Percentiles rank a stretch among this genome's conserved stretches.
Conservation (phyloP, 495 filamentous ascomycete species). For the Darksidea phi region DNA sequence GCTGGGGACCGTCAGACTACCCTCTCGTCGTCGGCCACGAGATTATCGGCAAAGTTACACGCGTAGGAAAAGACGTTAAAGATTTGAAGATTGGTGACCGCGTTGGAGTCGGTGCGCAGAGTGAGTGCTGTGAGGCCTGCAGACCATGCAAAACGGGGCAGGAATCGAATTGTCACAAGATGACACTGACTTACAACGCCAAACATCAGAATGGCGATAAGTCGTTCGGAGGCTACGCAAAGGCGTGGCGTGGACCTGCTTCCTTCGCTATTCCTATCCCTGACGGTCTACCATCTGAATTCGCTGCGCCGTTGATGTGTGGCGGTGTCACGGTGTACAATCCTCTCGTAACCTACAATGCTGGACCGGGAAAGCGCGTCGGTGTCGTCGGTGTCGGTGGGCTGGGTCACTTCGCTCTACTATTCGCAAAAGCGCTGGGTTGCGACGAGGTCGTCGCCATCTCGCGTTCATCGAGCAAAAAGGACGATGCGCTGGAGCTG, state of each 20-base stretch:
- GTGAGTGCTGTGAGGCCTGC: conserved; percentile 69
- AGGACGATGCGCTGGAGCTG: conserved; percentile 64
- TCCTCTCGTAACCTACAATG: conserved; percentile 69
- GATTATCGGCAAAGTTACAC: conserved; percentile 73
- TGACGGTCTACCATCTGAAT: conserved; percentile 52
- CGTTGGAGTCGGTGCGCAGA: conserved; percentile 83
- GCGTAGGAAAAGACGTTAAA: conserved; percentile 62
- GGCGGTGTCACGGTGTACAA: conserved; percentile 77
- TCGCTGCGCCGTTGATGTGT: conserved; percentile 84
- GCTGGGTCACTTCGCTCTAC: conserved; percentile 68
- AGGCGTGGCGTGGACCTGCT: conserved; percentile 66
- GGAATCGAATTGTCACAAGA: conserved; percentile 43
- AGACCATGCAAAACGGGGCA: conserved; percentile 44
- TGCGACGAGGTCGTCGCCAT: conserved; percentile 77
- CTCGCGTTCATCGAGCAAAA: conserved; percentile 66
- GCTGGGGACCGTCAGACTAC: conserved; percentile 68
- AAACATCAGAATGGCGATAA: conserved; percentile 50
- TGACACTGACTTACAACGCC: conserved; percentile 66
- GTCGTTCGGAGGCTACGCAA: conserved; percentile 68
- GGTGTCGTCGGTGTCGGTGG: conserved; percentile 84
- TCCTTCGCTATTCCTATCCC: conserved; percentile 82
- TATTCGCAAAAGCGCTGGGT: conserved; percentile 71
- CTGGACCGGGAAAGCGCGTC: conserved; percentile 76
- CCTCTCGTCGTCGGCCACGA: conserved; percentile 78
- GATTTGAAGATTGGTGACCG: conserved; percentile 72